A percentile compares a stretch with the other conserved stretches of the same genome.
Evolutionary conservation across 495 filamentous ascomycete genomes (phyloP).

Genomic region (Penicillium canariense): DNA sequence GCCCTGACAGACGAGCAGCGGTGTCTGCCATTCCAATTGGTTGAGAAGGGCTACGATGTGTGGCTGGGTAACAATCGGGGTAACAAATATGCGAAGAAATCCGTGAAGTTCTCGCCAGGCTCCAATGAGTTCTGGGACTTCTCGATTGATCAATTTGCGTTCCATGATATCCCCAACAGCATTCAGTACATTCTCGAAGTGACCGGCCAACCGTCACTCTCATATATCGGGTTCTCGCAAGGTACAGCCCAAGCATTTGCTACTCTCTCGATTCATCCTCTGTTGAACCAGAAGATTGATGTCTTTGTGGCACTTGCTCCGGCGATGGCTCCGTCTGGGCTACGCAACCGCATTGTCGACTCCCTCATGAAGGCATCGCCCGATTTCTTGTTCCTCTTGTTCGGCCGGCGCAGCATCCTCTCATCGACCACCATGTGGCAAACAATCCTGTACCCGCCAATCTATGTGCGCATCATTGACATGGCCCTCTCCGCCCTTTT

Average conservation of each 20-base stretch:
- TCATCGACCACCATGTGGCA: slow-evolving; percentile 97
- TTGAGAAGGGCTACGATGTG: slow-evolving; percentile 92
- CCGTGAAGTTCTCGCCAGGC: slow-evolving; percentile 65
- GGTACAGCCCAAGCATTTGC: slow-evolving; percentile 97
- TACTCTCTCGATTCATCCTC: slow-evolving; percentile 87
- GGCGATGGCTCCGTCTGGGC: slow-evolving; percentile 91
- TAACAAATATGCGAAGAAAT: slow-evolving; percentile 99
- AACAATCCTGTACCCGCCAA: slow-evolving; percentile 87
- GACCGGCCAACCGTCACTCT: slow-evolving; percentile 79
- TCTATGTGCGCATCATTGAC: slow-evolving; percentile 89
- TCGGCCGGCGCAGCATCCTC: slow-evolving; percentile 90
- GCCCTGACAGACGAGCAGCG: slow-evolving; percentile 83
- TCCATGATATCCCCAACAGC: slow-evolving; percentile 93
- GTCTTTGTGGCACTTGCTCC: slow-evolving; percentile 97
- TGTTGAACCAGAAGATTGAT: slow-evolving; percentile 88
- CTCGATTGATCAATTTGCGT: slow-evolving; percentile 96
- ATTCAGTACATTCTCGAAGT: slow-evolving; percentile 88
- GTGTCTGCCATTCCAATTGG: slow-evolving; percentile 82
- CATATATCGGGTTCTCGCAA: slow-evolving; percentile 96
- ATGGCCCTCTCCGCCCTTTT: slow-evolving; percentile 78
- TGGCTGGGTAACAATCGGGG: slow-evolving; percentile 98
- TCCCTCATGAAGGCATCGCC: slow-evolving; percentile 92
- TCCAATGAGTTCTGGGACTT: slow-evolving; percentile 91
- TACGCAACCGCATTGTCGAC: slow-evolving; percentile 84
- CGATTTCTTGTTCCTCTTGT: slow-evolving; percentile 87